A percentile compares a stretch with the other conserved stretches of the same genome.
Conservation (phyloP, 805 yeast genomes). For the Monosporozyma unispora region DNA sequence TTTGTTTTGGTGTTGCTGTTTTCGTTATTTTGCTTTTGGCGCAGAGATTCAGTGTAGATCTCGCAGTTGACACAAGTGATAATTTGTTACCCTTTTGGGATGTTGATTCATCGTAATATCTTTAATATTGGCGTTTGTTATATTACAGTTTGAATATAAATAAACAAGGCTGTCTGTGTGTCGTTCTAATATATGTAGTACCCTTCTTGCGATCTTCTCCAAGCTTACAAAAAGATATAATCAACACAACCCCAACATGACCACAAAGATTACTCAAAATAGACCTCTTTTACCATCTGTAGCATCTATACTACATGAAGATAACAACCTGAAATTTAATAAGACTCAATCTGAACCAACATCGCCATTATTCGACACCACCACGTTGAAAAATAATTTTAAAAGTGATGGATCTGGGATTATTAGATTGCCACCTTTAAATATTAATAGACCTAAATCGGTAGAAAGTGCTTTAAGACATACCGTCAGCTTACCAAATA, state of each 20-base stretch:
- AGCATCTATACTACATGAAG: slow-evolving; percentile 10
- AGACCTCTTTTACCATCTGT: slow-evolving; percentile 19
- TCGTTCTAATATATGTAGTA: too few relatives aligned
- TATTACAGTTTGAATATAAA: too few relatives aligned
- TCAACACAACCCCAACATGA: background rate
- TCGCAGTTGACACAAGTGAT: too few relatives aligned
- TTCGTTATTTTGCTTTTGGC: too few relatives aligned
- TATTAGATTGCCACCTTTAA: slow-evolving; percentile 26
- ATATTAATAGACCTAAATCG: slow-evolving; percentile 16
- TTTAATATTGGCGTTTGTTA: background rate
- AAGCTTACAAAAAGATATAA: too few relatives aligned
- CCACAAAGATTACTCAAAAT: slow-evolving; percentile 1
- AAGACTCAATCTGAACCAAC: slow-evolving; percentile 11
- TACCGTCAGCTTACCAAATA: slow-evolving; percentile 8
- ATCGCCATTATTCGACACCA: slow-evolving; percentile 16
- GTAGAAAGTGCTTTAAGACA: slow-evolving; percentile 23
- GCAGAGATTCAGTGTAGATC: too few relatives aligned
- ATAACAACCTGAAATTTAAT: background rate
- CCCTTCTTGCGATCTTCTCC: too few relatives aligned
- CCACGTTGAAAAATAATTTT: slow-evolving; percentile 15
- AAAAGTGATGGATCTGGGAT: slow-evolving; percentile 20
- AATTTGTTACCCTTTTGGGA: background rate
- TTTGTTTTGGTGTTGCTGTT: too few relatives aligned
- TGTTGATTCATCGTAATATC: too few relatives aligned
- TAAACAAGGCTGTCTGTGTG: too few relatives aligned